Base-by-base conservation (phyloP, 2,329 filamentous ascomycete species). In the Cytospora paraplurivora region DNA sequence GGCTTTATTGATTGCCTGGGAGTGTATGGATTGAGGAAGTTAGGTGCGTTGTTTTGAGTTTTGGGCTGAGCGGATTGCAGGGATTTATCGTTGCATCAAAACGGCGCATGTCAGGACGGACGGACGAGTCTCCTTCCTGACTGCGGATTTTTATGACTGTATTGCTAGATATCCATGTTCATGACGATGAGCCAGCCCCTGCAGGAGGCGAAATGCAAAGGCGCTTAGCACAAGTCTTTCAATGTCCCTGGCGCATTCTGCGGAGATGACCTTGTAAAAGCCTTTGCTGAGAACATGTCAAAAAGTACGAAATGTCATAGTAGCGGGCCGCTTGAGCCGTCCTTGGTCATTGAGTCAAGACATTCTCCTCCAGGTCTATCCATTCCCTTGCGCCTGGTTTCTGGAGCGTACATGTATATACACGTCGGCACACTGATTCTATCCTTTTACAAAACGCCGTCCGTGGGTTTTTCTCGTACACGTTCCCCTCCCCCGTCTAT, bases 71-170 rank as follows among this genome's bases (percentile, higher is more conserved):
- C 4, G 27, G 49, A 38, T 32, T 55, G 17, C 35, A 54, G 34
- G 64, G n/a, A 51, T 51, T 59, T 56, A 27, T 27, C 17, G 38
- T 61, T 62, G 59, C 62, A 63, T 60, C 51, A 54, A 61, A 58
- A 55, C 59, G 65, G 65, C 65, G 65, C 51, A 62, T 35, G 52
- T 41, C 44, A 55, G 64, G 65, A 47, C 59, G 54, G 37, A 63
- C 27, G 27, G 2, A 27, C 33, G 35, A 52, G 19, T 57, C 56
- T 37, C n/a, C 52, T n/a, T 49, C 27, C 47, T 52, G 59, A 21
- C 44, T 21, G 34, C 57, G 56, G n/a, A 60, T 8, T 37, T 47
- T 47, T 21, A 56, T 35, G 55, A 44, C 37, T 66, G 59, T 62
- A 54, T 17, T 57, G 34, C 38, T 56, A 62, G 59, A 64, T 65